Evolutionary conservation across 441 rosid genomes (phyloP), one percentile per base, ranked within the genome.

Genomic region (Gossypium armourianum): DNA sequence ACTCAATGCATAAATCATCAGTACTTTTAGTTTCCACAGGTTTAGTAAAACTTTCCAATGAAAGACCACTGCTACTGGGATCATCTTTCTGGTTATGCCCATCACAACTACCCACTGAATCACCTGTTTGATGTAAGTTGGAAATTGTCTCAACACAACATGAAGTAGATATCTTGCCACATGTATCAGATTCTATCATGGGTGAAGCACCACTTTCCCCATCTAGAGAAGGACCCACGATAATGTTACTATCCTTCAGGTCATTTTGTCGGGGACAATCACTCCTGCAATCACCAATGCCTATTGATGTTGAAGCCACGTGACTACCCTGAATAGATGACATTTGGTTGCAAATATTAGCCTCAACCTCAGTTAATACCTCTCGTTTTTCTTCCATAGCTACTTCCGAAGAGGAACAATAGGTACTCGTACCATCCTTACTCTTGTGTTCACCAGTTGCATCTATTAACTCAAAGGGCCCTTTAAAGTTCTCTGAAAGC

Each of bases 21-120:
- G 45, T 67, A 47, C 74, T 64, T 58, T 74, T 74, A 56, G 64
- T 59, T 57, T 55, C 72, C 52, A 28, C 36, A 50, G 69, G 65
- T 62, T 57, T 70, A 2, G 75, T 61, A 70, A 54, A 72, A 71
- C 76, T 79, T 74, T 76, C 76, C 29, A 77, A 67, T 17, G 77
- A 47, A 57, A 47, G 64, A 67, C 72, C 64, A 59, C 79, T 60
- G 21, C 58, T 69, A 74, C 36, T 74, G 21, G 20, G 70, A 53
- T 56, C 76, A 72, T 69, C 70, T 17, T 61, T 74, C 47, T 32
- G 62, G 58, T 57, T 68, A 24, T 49, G 58, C 62, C 26, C 29
- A 9, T 52, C 70, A 69, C 17, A 9, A 28, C 62, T 21, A 28
- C 74, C 78, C 15, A 43, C 40, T 47, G 69, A 21, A 71, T 63